Evolutionary conservation across 1,139 yeast genomes (phyloP).

Genomic region (Suhomyces bolitotheri): DNA sequence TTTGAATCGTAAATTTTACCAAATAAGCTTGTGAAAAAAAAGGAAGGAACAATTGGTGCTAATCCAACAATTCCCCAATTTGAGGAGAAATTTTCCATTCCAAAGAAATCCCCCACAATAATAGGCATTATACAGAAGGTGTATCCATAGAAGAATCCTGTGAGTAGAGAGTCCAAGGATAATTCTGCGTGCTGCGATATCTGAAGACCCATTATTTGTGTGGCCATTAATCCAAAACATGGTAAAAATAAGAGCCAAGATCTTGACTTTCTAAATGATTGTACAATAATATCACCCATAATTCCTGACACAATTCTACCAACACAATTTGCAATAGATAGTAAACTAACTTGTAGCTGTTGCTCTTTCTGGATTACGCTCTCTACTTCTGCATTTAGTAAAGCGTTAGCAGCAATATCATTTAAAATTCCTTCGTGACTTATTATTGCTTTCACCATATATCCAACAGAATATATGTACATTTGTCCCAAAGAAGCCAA

Average conservation of each 20-base stretch:
- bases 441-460: constrained; percentile 55
- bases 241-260: constrained; percentile 51
- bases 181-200: constrained; percentile 31
- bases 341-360: constrained; percentile 55
- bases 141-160: constrained; percentile 60
- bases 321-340: constrained; percentile 54
- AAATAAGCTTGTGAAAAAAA: constrained; percentile 50
- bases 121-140: constrained; percentile 59
- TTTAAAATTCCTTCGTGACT: constrained; percentile 21
- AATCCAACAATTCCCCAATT: constrained; percentile 60
- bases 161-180: constrained; percentile 41
- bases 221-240: constrained; percentile 36
- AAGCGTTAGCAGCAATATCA: constrained; percentile 5
- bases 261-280: constrained; percentile 43
- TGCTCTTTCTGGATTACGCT: constrained; percentile 48
- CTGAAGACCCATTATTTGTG: constrained; percentile 44
- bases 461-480: constrained; percentile 64
- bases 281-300: constrained; percentile 51
- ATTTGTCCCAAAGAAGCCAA: constrained; percentile 61
- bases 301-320: constrained; percentile 57
- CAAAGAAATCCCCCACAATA: constrained; percentile 59
- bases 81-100: constrained; percentile 52
- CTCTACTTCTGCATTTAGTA: constrained; percentile 21
- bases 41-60: constrained; percentile 56
- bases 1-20: constrained; percentile 54